These are phyloP conservation scores for Wickerhamiella bombiphila DNA, from an alignment of 805 yeast genomes.

Conservation along the genomic window DNA sequence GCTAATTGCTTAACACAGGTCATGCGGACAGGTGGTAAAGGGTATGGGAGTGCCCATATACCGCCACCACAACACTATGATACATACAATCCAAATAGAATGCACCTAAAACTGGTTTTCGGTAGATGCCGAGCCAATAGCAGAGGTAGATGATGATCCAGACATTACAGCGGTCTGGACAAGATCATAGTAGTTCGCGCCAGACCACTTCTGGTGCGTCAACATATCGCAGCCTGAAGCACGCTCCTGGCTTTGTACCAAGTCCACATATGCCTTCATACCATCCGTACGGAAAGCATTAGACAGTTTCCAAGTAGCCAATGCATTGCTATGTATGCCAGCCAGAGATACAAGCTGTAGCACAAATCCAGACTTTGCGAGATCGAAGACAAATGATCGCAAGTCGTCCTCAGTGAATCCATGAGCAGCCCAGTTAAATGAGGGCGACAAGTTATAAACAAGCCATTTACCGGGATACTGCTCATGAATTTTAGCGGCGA, in stretches of 20 bases:
- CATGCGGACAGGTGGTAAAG: too few relatives aligned
- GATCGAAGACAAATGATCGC: conserved; percentile 35
- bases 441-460: conserved; percentile 47
- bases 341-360: conserved; percentile 47
- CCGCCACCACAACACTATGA: neutral
- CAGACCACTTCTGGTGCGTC: conserved; percentile 51
- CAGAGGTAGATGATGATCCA: conserved; percentile 31
- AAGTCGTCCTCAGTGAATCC: conserved; percentile 37
- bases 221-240: conserved; percentile 35
- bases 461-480: conserved; percentile 38
- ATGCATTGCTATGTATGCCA: conserved; percentile 41
- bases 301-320: conserved; percentile 38
- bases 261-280: conserved; percentile 43
- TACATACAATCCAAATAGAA: neutral
- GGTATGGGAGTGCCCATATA: neutral
- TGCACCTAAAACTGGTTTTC: conserved; percentile 19
- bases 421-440: conserved; percentile 45
- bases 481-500: conserved; percentile 34
- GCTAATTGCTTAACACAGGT: too few relatives aligned
- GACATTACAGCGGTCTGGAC: conserved; percentile 31
- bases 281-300: conserved; percentile 36
- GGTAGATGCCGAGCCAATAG: conserved; percentile 32
- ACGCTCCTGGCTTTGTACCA: conserved; percentile 36
- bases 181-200: conserved; percentile 40
- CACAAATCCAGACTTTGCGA: conserved; percentile 43